A percentile compares a stretch with the other conserved stretches of the same genome.
These are phyloP conservation scores for Adansonia grandidieri DNA, from an alignment of 441 rosid genomes.

Conservation along the genomic window DNA sequence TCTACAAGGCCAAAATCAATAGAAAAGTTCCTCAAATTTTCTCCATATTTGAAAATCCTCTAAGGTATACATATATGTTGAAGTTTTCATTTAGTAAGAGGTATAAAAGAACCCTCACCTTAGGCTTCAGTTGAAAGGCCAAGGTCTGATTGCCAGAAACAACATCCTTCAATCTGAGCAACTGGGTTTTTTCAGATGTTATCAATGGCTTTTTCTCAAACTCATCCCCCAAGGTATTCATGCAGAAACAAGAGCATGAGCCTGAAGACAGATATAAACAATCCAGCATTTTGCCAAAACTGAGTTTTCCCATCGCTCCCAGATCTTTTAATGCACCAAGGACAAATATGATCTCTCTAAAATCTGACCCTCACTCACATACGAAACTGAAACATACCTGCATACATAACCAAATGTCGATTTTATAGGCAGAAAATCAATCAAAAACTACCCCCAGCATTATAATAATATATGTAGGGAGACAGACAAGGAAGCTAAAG, in stretches of 20 bases:
- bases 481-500: not conserved
- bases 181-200: conserved; percentile 32
- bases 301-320: conserved; percentile 61
- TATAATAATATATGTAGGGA: not conserved
- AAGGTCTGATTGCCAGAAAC: conserved; percentile 65
- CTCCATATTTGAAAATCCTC: not conserved
- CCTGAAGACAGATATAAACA: conserved; percentile 55
- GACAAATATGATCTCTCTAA: conserved; percentile 12
- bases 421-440: conserved; percentile 17
- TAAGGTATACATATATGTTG: too few species aligned
- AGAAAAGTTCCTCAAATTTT: not conserved
- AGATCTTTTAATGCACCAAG: conserved; percentile 4
- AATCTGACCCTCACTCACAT: conserved; percentile 4
- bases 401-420: not conserved
- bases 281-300: conserved; percentile 68
- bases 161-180: conserved; percentile 57
- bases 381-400: conserved; percentile 23
- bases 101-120: conserved; percentile 43
- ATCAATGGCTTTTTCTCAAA: conserved; percentile 59
- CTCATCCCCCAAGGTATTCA: conserved; percentile 55
- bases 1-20: conserved; percentile 41
- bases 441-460: not conserved
- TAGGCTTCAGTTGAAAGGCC: conserved; percentile 86
- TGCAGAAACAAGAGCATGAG: conserved; percentile 70
- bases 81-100: not conserved